These are phyloP conservation scores for Penicillium expansum DNA, from an alignment of 2,329 filamentous ascomycete species.

Conservation along the genomic window DNA sequence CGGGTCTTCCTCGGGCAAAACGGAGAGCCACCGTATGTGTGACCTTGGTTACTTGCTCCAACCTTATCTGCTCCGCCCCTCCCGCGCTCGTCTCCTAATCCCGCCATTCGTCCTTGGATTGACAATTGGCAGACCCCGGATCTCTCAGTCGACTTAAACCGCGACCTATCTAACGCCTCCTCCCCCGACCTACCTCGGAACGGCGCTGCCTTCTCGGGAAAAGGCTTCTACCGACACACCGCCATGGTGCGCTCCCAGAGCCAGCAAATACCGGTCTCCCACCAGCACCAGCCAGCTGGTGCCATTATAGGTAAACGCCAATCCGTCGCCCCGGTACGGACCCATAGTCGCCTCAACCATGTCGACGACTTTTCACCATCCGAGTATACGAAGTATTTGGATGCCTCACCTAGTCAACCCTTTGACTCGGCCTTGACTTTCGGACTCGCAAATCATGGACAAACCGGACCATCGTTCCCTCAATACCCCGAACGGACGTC, in stretches of 20 bases:
- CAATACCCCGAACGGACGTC: slow-evolving; percentile 17
- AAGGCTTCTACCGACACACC: slow-evolving; percentile 31
- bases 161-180: slow-evolving; percentile 32
- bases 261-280: slow-evolving; percentile 36
- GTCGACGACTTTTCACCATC: slow-evolving; percentile 44
- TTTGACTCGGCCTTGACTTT: slow-evolving; percentile 21
- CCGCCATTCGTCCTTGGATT: slow-evolving; percentile 37
- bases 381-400: slow-evolving; percentile 42
- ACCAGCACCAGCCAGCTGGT: slow-evolving; percentile 27
- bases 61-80: slow-evolving; percentile 25
- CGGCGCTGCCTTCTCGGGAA: slow-evolving; percentile 26
- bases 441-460: slow-evolving; percentile 17
- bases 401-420: slow-evolving; percentile 29
- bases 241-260: slow-evolving; percentile 42
- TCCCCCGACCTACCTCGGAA: slow-evolving; percentile 29
- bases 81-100: slow-evolving; percentile 25
- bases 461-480: slow-evolving; percentile 10
- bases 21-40: slow-evolving; percentile 48
- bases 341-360: slow-evolving; percentile 32
- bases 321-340: slow-evolving; percentile 31
- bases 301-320: slow-evolving; percentile 31
- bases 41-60: slow-evolving; percentile 41
- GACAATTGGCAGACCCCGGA: slow-evolving; percentile 45
- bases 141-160: slow-evolving; percentile 32
- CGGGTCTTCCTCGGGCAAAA: slow-evolving; percentile 41